Percentiles rank a stretch among this genome's conserved stretches.
phyloP scores from a whole-genome alignment of 257 asterid genomes.

The Nicotiana tomentosiformis region DNA sequence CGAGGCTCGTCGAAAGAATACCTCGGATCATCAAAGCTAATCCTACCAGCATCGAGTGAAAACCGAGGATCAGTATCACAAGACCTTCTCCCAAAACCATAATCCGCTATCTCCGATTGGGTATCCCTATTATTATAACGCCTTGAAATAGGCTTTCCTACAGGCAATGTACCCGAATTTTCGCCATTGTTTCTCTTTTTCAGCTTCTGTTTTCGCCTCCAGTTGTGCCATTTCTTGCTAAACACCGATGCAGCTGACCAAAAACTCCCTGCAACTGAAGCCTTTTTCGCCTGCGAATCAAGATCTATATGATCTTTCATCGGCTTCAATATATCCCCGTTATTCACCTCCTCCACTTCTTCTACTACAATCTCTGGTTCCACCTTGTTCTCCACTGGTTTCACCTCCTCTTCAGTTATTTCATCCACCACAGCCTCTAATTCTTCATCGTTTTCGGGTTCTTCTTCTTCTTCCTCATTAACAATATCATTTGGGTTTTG shows the following conservation, averaged over 20 bases:
- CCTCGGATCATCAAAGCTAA: slow-evolving; percentile 58
- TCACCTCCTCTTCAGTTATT: slow-evolving; percentile 36
- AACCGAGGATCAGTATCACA: slow-evolving; percentile 64
- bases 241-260: slow-evolving; percentile 67
- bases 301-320: slow-evolving; percentile 85
- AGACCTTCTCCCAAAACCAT: slow-evolving; percentile 70
- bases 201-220: slow-evolving; percentile 64
- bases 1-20: slow-evolving; percentile 69
- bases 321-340: slow-evolving; percentile 37
- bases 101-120: slow-evolving; percentile 66
- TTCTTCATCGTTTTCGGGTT: slow-evolving; percentile 30
- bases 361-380: slow-evolving; percentile 58
- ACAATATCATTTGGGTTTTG: slow-evolving; percentile 18
- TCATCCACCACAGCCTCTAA: slow-evolving; percentile 42
- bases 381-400: slow-evolving; percentile 28
- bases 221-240: slow-evolving; percentile 66
- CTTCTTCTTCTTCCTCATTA: slow-evolving; percentile 35
- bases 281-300: slow-evolving; percentile 48
- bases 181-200: slow-evolving; percentile 43
- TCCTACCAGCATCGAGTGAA: slow-evolving; percentile 62
- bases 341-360: slow-evolving; percentile 35
- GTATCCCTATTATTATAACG: slow-evolving; percentile 44
- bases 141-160: slow-evolving; percentile 46
- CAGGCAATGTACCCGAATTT: slow-evolving; percentile 41
- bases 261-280: slow-evolving; percentile 39